Percentiles rank a stretch among this genome's conserved stretches.
These are phyloP conservation scores for Pichia sp. DNA, from an alignment of 1,139 yeast species.

Conservation along the genomic window DNA sequence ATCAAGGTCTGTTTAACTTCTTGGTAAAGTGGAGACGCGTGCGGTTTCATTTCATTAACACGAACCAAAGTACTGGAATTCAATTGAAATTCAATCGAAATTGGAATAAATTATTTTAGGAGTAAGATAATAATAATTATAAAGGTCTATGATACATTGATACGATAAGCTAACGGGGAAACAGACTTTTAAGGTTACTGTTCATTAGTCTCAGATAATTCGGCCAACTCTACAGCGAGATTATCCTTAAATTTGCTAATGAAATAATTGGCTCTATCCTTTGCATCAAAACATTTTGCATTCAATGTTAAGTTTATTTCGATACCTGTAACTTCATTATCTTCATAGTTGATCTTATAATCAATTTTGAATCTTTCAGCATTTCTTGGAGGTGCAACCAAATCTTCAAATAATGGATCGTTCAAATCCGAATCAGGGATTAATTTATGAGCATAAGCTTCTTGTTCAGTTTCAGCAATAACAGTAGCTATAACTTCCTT, in stretches of 20 bases:
- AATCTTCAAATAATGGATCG: constrained; percentile 70
- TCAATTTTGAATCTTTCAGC: constrained; percentile 48
- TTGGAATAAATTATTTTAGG: too few relatives aligned
- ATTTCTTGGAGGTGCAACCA: constrained; percentile 65
- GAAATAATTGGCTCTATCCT: constrained; percentile 36
- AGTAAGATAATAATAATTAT: too few relatives aligned
- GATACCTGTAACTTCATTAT: constrained; percentile 25
- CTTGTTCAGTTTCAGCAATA: constrained; percentile 58
- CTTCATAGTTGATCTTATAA: constrained; percentile 16
- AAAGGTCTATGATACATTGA: background rate
- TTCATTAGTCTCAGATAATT: background rate
- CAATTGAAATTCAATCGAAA: too few relatives aligned
- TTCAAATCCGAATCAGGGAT: constrained; percentile 40
- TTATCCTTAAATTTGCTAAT: constrained; percentile 19
- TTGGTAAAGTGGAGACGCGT: too few relatives aligned
- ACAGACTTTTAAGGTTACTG: background rate
- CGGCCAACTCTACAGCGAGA: constrained; percentile 11
- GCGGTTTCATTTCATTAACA: too few relatives aligned
- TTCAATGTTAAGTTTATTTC: constrained; percentile 43
- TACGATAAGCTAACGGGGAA: background rate
- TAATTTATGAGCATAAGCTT: constrained; percentile 51
- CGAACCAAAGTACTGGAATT: too few relatives aligned
- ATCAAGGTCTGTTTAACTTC: too few relatives aligned
- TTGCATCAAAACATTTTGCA: constrained; percentile 35
- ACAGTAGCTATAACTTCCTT: constrained; percentile 15